Evolutionary conservation across 768 basidiomycete species (phyloP).

Genomic region (Symmetrospora coprosmae): DNA sequence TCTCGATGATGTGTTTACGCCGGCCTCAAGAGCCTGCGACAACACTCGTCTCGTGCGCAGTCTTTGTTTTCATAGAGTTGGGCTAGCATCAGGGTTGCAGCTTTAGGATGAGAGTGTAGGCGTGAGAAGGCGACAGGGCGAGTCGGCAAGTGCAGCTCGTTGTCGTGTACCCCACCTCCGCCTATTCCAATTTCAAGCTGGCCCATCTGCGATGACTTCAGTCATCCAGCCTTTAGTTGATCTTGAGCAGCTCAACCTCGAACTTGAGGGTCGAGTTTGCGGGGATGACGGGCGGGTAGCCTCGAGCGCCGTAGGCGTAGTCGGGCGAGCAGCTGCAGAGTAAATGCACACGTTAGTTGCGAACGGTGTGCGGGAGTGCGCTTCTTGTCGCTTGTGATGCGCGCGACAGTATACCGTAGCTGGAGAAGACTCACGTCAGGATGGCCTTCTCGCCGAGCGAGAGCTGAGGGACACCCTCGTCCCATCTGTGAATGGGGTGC

Average conservation of each 20-base stretch:
- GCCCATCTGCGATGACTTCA: too few species aligned
- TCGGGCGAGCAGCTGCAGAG: slow-evolving; percentile 48
- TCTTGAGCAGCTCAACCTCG: slow-evolving; percentile 58
- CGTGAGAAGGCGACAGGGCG: too few species aligned
- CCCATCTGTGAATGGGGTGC: slow-evolving; percentile 49
- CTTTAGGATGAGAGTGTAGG: too few species aligned
- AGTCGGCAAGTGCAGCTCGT: too few species aligned
- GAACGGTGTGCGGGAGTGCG: neutral
- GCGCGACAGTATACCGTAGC: neutral
- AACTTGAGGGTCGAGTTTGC: slow-evolving; percentile 59
- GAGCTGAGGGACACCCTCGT: slow-evolving; percentile 72
- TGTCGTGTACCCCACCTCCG: too few species aligned
- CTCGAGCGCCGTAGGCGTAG: slow-evolving; percentile 51
- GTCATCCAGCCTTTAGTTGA: too few species aligned
- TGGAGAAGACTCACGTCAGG: slow-evolving; percentile 35
- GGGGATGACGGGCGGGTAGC: slow-evolving; percentile 60
- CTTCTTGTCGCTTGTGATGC: neutral
- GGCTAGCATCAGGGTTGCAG: too few species aligned
- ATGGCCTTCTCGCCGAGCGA: slow-evolving; percentile 61
- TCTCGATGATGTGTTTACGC: too few species aligned
- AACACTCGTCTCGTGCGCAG: too few species aligned
- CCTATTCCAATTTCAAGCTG: too few species aligned
- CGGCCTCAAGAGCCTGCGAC: too few species aligned
- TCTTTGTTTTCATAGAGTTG: too few species aligned
- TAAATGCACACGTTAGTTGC: neutral